Conservation (phyloP, 2,329 filamentous ascomycete species). For the Claviceps sp. region DNA sequence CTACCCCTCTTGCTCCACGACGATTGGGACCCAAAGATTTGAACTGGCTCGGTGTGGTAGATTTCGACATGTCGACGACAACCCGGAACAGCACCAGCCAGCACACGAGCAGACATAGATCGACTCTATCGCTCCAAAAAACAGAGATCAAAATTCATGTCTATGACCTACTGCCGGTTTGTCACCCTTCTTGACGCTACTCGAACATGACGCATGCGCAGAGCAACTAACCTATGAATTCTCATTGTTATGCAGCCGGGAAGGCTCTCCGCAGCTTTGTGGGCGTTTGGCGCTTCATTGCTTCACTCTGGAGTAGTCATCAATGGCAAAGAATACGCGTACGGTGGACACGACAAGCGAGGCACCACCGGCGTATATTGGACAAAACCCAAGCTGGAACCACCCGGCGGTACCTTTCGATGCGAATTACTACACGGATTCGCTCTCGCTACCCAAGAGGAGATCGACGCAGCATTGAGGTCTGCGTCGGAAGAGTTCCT, state of each 20-base stretch:
- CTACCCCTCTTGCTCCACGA: not conserved
- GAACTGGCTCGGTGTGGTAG: not conserved
- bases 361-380: conserved; percentile 70
- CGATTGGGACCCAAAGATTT: not conserved
- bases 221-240: not conserved
- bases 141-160: conserved; percentile 65
- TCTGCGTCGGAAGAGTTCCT: conserved; percentile 58
- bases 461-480: conserved; percentile 59
- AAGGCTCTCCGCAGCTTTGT: conserved; percentile 60
- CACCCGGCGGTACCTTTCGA: conserved; percentile 65
- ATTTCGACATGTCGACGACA: conserved; percentile 14
- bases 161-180: conserved; percentile 62
- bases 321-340: conserved; percentile 69
- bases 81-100: conserved; percentile 14
- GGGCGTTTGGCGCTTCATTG: conserved; percentile 63
- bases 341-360: conserved; percentile 63
- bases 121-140: conserved; percentile 55
- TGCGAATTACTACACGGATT: conserved; percentile 68
- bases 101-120: conserved; percentile 36
- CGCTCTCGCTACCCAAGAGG: conserved; percentile 52
- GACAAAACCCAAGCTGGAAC: conserved; percentile 58
- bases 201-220: not conserved
- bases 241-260: conserved; percentile 40
- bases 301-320: conserved; percentile 77
- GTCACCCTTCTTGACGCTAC: conserved; percentile 8